Percentiles rank a stretch among this genome's conserved stretches.
These are phyloP conservation scores for Mortierella sp. DNA, from an alignment of 371 early-diverging fungal species.

Conservation along the genomic window DNA sequence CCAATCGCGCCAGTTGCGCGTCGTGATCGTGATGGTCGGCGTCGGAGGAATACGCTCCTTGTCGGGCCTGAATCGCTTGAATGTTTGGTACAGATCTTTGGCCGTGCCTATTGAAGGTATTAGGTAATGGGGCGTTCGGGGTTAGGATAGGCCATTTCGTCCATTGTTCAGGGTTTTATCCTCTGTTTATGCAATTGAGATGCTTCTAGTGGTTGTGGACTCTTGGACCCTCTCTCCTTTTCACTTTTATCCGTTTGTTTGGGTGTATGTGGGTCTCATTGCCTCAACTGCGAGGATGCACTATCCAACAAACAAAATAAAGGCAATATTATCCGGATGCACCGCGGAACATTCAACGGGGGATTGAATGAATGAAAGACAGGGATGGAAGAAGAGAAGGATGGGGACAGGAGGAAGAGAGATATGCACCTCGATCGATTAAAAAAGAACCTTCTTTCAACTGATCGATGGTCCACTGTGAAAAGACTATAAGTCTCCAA, in stretches of 20 bases:
- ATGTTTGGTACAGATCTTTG: conserved; percentile 41
- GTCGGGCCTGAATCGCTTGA: conserved; percentile 44
- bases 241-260: background rate
- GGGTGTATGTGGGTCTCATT: background rate
- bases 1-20: conserved; percentile 54
- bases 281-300: background rate
- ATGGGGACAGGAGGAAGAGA: background rate
- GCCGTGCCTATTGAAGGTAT: conserved; percentile 25
- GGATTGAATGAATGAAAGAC: background rate
- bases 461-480: too few relatives aligned
- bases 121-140: background rate
- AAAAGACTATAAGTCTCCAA: too few relatives aligned
- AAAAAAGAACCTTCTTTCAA: too few relatives aligned
- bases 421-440: background rate
- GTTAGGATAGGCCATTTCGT: too few relatives aligned
- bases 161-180: background rate
- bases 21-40: conserved; percentile 46
- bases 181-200: background rate
- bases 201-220: background rate
- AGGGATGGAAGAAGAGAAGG: background rate
- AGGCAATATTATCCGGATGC: background rate
- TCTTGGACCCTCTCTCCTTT: background rate
- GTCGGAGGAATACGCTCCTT: conserved; percentile 52
- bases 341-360: conserved; percentile 2
- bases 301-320: background rate